Percentiles rank a stretch among this genome's conserved stretches.
phyloP scores from a whole-genome alignment of 768 basidiomycete species.

The Hebeloma cylindrosporum region DNA sequence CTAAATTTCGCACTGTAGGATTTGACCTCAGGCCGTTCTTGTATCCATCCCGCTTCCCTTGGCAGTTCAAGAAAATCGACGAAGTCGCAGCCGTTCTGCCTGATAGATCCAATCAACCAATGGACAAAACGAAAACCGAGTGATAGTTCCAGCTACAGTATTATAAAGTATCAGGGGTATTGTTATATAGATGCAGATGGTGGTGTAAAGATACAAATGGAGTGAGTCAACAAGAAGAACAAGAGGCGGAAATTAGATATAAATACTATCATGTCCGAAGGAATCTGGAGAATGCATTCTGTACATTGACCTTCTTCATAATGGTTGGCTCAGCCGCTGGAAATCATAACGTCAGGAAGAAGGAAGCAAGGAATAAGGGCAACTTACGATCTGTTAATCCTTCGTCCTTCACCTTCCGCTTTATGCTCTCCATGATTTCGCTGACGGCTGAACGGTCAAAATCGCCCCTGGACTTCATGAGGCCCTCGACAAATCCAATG shows the following conservation, averaged over 20 bases:
- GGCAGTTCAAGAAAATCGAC: conserved; percentile 97
- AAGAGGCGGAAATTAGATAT: conserved; percentile 3
- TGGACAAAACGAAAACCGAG: conserved; percentile 49
- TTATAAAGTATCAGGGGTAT: conserved; percentile 18
- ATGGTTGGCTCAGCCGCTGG: conserved; percentile 81
- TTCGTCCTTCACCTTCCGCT: conserved; percentile 91
- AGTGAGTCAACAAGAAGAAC: conserved; percentile 4
- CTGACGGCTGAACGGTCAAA: conserved; percentile 83
- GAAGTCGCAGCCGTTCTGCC: conserved; percentile 75
- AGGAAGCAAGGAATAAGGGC: neutral
- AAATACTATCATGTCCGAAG: conserved; percentile 45
- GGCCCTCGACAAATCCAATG: conserved; percentile 83
- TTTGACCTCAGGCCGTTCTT: conserved; percentile 97
- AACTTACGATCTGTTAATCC: conserved; percentile 75
- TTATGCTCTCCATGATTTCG: conserved; percentile 93
- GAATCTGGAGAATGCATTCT: conserved; percentile 74
- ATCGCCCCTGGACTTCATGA: conserved; percentile 89
- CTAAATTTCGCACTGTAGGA: no score
- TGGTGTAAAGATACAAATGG: conserved; percentile 21
- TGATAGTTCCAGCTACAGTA: conserved; percentile 21
- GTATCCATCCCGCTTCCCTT: conserved; percentile 92
- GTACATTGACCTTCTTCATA: conserved; percentile 87
- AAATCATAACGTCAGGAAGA: conserved; percentile 6
- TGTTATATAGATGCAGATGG: conserved; percentile 17
- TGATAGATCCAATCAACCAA: conserved; percentile 52